A percentile compares a stretch with the other conserved stretches of the same genome.
phyloP scores from a whole-genome alignment of 148 eudicot genomes.

The Fagopyrum tataricum region DNA sequence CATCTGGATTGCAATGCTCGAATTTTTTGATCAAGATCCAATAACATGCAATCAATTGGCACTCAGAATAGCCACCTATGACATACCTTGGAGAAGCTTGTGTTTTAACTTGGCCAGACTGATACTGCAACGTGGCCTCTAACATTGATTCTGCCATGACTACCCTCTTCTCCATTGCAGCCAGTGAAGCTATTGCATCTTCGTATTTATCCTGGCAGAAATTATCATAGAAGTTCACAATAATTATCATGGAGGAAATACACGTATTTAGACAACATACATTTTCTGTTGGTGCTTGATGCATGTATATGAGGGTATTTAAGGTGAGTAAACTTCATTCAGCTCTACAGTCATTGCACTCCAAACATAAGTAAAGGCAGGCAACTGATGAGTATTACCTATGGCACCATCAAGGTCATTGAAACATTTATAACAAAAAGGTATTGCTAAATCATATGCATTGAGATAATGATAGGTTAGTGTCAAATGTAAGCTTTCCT shows the following conservation, averaged over 20 bases:
- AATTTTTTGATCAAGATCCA: background rate
- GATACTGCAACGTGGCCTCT: conserved; percentile 99
- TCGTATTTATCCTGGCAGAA: conserved; percentile 73
- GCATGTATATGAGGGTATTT: background rate
- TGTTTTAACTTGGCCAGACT: conserved; percentile 79
- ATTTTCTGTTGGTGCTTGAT: background rate
- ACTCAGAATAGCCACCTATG: conserved; percentile 16
- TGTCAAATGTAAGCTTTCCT: background rate
- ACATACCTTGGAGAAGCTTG: conserved; percentile 84
- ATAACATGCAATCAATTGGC: background rate
- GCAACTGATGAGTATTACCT: background rate
- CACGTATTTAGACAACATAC: background rate
- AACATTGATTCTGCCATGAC: conserved; percentile 98
- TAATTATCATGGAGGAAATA: background rate
- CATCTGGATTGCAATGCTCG: background rate
- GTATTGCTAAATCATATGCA: background rate
- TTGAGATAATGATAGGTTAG: background rate
- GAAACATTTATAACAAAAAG: background rate
- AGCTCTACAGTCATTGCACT: background rate
- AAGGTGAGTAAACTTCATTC: background rate
- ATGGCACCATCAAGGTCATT: background rate
- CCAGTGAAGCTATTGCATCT: conserved; percentile 49
- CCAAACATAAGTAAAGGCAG: background rate
- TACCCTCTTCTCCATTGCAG: conserved; percentile 90
- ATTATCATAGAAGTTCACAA: background rate